Evolutionary conservation across 176 grass and related monocot species (phyloP).

Genomic region (Areca catechu): DNA sequence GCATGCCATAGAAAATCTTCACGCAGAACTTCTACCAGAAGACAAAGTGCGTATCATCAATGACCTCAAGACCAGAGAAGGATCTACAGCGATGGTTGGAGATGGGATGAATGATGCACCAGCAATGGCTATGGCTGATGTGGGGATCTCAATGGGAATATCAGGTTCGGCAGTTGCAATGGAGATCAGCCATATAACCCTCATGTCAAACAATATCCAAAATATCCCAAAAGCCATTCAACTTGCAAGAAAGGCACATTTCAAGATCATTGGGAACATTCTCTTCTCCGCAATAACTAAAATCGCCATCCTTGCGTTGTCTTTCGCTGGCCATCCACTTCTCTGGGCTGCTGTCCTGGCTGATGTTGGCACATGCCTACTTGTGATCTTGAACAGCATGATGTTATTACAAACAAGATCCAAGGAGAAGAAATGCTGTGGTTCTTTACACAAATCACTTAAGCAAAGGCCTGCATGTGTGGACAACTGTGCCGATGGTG

Average conservation of each 20-base stretch:
- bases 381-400: constrained; percentile 67
- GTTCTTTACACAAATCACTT: constrained; percentile 23
- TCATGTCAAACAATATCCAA: constrained; percentile 61
- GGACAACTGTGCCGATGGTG: constrained; percentile 23
- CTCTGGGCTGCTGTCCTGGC: constrained; percentile 63
- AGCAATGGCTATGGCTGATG: constrained; percentile 45
- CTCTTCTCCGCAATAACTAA: constrained; percentile 20
- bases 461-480: constrained; percentile 22
- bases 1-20: constrained; percentile 32
- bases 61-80: constrained; percentile 12
- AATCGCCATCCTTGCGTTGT: constrained; percentile 26
- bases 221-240: constrained; percentile 33
- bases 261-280: constrained; percentile 38
- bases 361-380: constrained; percentile 55
- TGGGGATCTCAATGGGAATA: constrained; percentile 62
- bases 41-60: constrained; percentile 49
- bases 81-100: constrained; percentile 60
- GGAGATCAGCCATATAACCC: constrained; percentile 57
- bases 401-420: constrained; percentile 29
- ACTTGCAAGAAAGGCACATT: constrained; percentile 31
- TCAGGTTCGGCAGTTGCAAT: constrained; percentile 55
- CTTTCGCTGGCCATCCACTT: constrained; percentile 33
- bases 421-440: constrained; percentile 40
- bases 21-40: constrained; percentile 49
- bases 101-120: constrained; percentile 84